Base-by-base conservation (phyloP, 441 rosid genomes). In the Erodium chrysanthum region DNA sequence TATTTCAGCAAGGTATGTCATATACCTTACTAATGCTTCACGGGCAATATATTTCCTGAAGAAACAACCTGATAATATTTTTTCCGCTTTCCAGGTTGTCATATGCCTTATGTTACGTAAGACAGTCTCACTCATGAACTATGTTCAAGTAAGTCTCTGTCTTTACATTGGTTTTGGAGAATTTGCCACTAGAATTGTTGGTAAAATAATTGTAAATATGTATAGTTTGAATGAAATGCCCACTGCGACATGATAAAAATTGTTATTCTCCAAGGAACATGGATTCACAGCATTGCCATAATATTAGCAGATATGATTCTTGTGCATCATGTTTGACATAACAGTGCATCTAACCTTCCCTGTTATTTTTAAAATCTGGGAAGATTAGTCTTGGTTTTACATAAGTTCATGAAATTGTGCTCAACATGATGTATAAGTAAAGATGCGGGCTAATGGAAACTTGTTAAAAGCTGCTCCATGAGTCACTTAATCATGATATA, bases 61-160 rank as follows among this genome's bases (percentile, higher is more conserved):
- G 4, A 25, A 70, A 22, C 65, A 65, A 48, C 44, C 65, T 75
- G 44, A 66, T 78, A 67, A 67, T 76, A 59, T 73, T 71, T 77
- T 20, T 70, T 68, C 31, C 74, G 71, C 4, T 20, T 22, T 71
- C 58, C 77, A 92, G 99, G 97, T 92, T 74, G 95, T 88, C 75
- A 76, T 88, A 67, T 95, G 99, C 76, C 89, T 95, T 31, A 84
- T 95, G 96, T 65, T 95, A 62, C 88, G 97, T 71, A 95, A 87
- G 88, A 88, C 96, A 15, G 84, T 85, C 9, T 83, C 89, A 35
- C 91, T 95, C 42, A 84, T 92, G 95, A 86, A 80, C 72, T 95
- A 88, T 71, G 86, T 92, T 77, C 90, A 92, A 82, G 98, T 95
- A 74, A 87, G 90, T 79, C 64, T 18, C 50, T 27, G 5, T 67